phyloP scores from a whole-genome alignment of 2,329 filamentous ascomycete species.

The Aspergillus ruber region DNA sequence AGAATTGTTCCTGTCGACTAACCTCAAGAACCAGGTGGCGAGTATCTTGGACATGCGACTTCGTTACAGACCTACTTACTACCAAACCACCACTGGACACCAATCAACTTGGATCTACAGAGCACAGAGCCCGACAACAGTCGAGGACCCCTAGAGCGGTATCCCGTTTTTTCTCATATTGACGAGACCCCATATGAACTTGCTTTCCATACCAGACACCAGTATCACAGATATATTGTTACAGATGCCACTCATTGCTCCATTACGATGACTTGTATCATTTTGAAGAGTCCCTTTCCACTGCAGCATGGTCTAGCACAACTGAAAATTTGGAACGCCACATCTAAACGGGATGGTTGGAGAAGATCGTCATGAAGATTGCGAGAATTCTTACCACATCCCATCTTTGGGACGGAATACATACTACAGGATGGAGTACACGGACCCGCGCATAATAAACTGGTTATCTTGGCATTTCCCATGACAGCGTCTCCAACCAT shows the following conservation, averaged over 20 bases:
- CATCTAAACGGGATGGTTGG: background rate
- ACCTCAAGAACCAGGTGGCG: too few relatives aligned
- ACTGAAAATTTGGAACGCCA: background rate
- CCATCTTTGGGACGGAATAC: background rate
- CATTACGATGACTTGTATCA: too few relatives aligned
- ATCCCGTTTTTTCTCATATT: too few relatives aligned
- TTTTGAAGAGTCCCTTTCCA: too few relatives aligned
- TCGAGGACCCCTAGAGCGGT: background rate
- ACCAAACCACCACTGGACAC: background rate
- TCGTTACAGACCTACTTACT: background rate
- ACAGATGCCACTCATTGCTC: too few relatives aligned
- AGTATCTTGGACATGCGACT: too few relatives aligned
- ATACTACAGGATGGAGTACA: background rate
- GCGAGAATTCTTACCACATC: conserved; percentile 3
- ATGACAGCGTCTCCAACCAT: background rate
- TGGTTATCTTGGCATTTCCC: background rate
- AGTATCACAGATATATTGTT: too few relatives aligned
- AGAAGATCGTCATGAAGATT: conserved; percentile 7
- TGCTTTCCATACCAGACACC: too few relatives aligned
- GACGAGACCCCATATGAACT: too few relatives aligned
- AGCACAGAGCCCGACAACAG: background rate
- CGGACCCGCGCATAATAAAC: too few relatives aligned
- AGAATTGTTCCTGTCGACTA: background rate
- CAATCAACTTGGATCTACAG: background rate
- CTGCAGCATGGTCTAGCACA: background rate